Evolutionary conservation across 768 basidiomycete genomes (phyloP).

Genomic region (Suillus sp.): DNA sequence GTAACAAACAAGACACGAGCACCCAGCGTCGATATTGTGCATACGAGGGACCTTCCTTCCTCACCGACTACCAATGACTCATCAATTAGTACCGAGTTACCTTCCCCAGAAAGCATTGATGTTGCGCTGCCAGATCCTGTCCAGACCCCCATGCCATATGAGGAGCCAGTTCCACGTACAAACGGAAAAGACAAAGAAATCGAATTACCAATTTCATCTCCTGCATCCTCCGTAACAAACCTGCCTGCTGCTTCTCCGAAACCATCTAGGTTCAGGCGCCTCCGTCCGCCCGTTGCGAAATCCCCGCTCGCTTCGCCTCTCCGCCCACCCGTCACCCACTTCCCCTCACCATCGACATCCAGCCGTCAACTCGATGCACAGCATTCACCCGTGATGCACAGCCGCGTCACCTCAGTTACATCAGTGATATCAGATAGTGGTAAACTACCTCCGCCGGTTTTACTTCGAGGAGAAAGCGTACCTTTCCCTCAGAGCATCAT

Average conservation of each 20-base stretch:
- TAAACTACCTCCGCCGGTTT: not conserved
- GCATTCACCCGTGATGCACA: slow-evolving; percentile 30
- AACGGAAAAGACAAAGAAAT: slow-evolving; percentile 18
- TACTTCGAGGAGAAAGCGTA: not conserved
- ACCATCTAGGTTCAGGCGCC: slow-evolving; percentile 54
- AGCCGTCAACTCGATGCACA: slow-evolving; percentile 31
- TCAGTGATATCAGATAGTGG: slow-evolving; percentile 14
- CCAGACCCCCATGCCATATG: not conserved
- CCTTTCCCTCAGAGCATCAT: slow-evolving; percentile 4
- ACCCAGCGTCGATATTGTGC: slow-evolving; percentile 14
- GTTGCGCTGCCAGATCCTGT: slow-evolving; percentile 4
- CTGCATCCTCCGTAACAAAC: slow-evolving; percentile 15
- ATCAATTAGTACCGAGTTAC: slow-evolving; percentile 3
- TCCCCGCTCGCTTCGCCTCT: slow-evolving; percentile 35
- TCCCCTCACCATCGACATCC: slow-evolving; percentile 23
- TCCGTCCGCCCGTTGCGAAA: slow-evolving; percentile 29
- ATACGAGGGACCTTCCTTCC: slow-evolving; percentile 13
- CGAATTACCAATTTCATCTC: slow-evolving; percentile 8
- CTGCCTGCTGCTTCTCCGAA: slow-evolving; percentile 14
- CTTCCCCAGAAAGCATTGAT: slow-evolving; percentile 7
- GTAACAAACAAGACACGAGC: slow-evolving; percentile 12
- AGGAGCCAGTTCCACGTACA: slow-evolving; percentile 10
- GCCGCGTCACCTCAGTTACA: slow-evolving; percentile 36
- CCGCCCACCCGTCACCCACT: slow-evolving; percentile 29
- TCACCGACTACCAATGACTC: slow-evolving; percentile 14